Evolutionary conservation across 2,329 filamentous ascomycete genomes (phyloP), one percentile per base, ranked within the genome.

Genomic region (Diplodia scrobiculata): DNA sequence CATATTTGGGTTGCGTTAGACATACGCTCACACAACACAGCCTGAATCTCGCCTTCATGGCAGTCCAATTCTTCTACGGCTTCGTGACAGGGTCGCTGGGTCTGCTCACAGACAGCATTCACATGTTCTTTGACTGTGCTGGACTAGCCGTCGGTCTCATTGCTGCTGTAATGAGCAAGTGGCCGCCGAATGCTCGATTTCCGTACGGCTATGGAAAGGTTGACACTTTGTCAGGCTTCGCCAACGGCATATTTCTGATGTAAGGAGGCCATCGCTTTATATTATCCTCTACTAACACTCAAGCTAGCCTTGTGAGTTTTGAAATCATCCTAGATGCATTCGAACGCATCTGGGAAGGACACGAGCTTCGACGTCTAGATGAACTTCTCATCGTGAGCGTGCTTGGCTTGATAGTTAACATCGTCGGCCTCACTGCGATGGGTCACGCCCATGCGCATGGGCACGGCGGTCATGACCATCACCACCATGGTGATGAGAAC

Each of bases 51-150:
- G 84, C 83, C 6, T 99, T 99, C 77, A 99, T 99, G 95, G 81
- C 91, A 38, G 87, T 99, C 1, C 95, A 99, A 73, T 90, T 93
- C 48, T 92, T 94, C 68, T 99, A 99, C 74, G 95, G 95, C 58
- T 96, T 95, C 72, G 80, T 95, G 11, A 98, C 92, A 3, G 93
- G 96, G 71, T 99, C 95, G 0, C 82, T 99, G 5, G 95, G 95
- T 2, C 84, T 99, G n/a, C 86, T 99, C 19, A 97, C 92, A 71
- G 95, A 99, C 78, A 98, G 93, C 73, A 95, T 99, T 69, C 95
- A 99, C 79, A 99, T 99, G 95, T 94, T 99, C 73, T 98, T 99
- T 72, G 95, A 99, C 78, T 99, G 95, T 71, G 88, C 97, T 41
- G 95, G 94, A 21, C 84, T 99, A 32, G 87, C 91, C 1, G 92